Evolutionary conservation across 1,284 basidiomycete genomes (phyloP).

Genomic region (Leccinum subrobustum): DNA sequence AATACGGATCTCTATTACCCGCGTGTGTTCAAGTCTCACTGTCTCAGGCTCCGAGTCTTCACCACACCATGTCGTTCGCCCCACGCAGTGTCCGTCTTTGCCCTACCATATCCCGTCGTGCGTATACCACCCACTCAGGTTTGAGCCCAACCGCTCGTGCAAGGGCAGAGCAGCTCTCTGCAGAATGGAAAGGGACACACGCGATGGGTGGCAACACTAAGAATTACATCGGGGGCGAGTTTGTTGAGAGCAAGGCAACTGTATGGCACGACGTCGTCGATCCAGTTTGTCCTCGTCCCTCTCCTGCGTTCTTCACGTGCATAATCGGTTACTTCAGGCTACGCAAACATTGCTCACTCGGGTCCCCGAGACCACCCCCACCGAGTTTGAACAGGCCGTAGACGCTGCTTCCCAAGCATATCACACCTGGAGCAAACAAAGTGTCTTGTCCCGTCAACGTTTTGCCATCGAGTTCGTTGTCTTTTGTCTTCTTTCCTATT

Average conservation of each 20-base stretch:
- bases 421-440: slow-evolving; percentile 87
- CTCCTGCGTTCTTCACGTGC: neutral
- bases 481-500: neutral
- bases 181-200: slow-evolving; percentile 83
- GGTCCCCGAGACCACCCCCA: slow-evolving; percentile 85
- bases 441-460: slow-evolving; percentile 83
- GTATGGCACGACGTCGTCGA: slow-evolving; percentile 87
- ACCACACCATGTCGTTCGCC: slow-evolving; percentile 36
- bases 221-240: slow-evolving; percentile 89
- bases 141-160: slow-evolving; percentile 53
- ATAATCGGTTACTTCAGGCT: slow-evolving; percentile 47
- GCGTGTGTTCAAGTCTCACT: neutral
- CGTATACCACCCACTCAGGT: slow-evolving; percentile 45
- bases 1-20: neutral
- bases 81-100: slow-evolving; percentile 30
- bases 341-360: slow-evolving; percentile 87
- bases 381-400: slow-evolving; percentile 87
- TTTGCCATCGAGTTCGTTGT: slow-evolving; percentile 83
- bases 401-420: slow-evolving; percentile 85
- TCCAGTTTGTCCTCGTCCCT: slow-evolving; percentile 55
- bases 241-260: slow-evolving; percentile 75
- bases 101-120: slow-evolving; percentile 35
- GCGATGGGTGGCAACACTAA: slow-evolving; percentile 81
- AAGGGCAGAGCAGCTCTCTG: slow-evolving; percentile 65
- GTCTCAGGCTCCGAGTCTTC: neutral